phyloP scores from a whole-genome alignment of 2,329 filamentous ascomycete genomes.

The Chaetomiaceae sp. region DNA sequence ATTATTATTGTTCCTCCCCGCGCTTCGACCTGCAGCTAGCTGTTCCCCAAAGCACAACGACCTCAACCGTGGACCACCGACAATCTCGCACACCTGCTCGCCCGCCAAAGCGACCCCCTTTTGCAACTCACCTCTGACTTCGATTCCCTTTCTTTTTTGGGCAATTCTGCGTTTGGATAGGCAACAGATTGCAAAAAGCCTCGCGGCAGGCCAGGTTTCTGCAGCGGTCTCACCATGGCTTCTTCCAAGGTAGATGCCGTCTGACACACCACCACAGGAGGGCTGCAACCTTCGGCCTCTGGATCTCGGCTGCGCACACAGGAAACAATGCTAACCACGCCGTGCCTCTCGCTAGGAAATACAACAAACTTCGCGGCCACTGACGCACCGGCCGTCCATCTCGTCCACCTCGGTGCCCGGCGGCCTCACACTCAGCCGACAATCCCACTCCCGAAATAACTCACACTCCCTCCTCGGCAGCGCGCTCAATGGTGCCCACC shows the following conservation, averaged over 20 bases:
- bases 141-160: conserved; percentile 7
- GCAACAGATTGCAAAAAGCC: conserved; percentile 15
- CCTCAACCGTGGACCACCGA: conserved; percentile 13
- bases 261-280: conserved; percentile 5
- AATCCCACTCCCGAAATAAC: conserved; percentile 67
- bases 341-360: conserved; percentile 48
- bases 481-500: conserved; percentile 74
- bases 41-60: conserved; percentile 21
- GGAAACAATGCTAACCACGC: conserved; percentile 36
- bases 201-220: conserved; percentile 17
- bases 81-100: conserved; percentile 4
- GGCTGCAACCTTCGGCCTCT: conserved; percentile 16
- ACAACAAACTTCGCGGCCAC: conserved; percentile 61
- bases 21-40: conserved; percentile 22
- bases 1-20: conserved; percentile 28
- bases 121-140: conserved; percentile 2
- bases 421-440: conserved; percentile 51
- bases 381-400: conserved; percentile 58
- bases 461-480: conserved; percentile 76
- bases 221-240: conserved; percentile 28
- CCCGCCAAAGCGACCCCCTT: neutral
- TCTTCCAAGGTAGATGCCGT: conserved; percentile 29
- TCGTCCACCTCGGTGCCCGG: conserved; percentile 54
- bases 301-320: conserved; percentile 26
- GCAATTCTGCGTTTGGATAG: conserved; percentile 20